Conservation (phyloP, 306 rosid genomes). For the Rubus parviflorus region DNA sequence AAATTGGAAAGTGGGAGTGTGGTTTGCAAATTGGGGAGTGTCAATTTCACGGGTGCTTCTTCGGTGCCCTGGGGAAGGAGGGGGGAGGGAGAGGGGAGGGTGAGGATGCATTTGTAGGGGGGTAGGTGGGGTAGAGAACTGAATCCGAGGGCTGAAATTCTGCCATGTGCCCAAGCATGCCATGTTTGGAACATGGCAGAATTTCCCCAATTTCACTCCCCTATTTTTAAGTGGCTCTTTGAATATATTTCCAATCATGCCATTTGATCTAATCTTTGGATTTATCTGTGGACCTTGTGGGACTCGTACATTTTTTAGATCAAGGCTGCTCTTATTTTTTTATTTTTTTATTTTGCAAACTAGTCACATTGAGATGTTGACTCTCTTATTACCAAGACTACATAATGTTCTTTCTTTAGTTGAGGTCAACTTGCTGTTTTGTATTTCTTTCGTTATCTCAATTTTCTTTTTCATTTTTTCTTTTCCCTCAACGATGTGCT, state of each 20-base stretch:
- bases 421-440: not conserved
- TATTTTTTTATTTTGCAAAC: not conserved
- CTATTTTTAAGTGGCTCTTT: not conserved
- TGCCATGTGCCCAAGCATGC: no score
- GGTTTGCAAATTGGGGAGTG: no score
- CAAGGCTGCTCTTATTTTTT: not conserved
- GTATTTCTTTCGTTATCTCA: not conserved
- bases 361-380: not conserved
- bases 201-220: no score
- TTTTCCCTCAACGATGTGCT: constrained; percentile 1
- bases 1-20: no score
- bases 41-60: no score
- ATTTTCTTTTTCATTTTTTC: not conserved
- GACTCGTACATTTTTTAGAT: not conserved
- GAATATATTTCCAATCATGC: not conserved
- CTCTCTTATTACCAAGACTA: not conserved
- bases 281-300: not conserved
- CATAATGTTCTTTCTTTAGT: not conserved
- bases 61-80: no score
- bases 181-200: no score
- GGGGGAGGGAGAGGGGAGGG: no score
- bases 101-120: no score
- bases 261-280: not conserved
- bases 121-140: no score
- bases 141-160: no score